Evolutionary conservation across 768 basidiomycete genomes (phyloP).

Genomic region (Mycena haematopus): DNA sequence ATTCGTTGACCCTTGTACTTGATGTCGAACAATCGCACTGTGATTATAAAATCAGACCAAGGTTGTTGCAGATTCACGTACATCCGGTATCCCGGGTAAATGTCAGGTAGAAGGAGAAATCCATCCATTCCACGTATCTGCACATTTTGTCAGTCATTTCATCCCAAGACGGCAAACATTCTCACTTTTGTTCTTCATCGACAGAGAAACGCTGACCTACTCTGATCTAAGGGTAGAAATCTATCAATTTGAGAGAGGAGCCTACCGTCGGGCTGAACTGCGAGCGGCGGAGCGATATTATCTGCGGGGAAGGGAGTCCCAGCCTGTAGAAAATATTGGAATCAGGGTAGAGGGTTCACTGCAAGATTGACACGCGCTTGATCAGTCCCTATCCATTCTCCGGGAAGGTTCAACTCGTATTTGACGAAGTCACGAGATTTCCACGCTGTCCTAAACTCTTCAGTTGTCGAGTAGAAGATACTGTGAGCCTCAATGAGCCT

Average conservation of each 20-base stretch:
- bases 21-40: constrained; percentile 26
- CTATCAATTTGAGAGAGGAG: neutral
- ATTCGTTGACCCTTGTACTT: constrained; percentile 54
- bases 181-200: constrained; percentile 24
- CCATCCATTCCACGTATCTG: constrained; percentile 35
- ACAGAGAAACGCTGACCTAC: constrained; percentile 29
- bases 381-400: constrained; percentile 31
- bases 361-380: constrained; percentile 14
- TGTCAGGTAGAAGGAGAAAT: constrained; percentile 41
- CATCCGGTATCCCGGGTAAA: constrained; percentile 61
- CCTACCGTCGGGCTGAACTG: constrained; percentile 30
- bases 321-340: constrained; percentile 2
- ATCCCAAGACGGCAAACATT: neutral
- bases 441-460: constrained; percentile 31
- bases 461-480: constrained; percentile 32
- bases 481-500: neutral
- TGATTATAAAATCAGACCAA: constrained; percentile 25
- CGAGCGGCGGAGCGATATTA: constrained; percentile 25
- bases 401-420: constrained; percentile 28
- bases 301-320: constrained; percentile 17
- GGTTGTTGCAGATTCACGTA: constrained; percentile 38
- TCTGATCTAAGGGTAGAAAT: neutral
- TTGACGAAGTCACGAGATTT: constrained; percentile 28
- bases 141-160: neutral
- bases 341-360: neutral